Evolutionary conservation across 352 stramenopile species (phyloP), one percentile per base, ranked within the genome.

Genomic region (Paralagenidium karlingii): DNA sequence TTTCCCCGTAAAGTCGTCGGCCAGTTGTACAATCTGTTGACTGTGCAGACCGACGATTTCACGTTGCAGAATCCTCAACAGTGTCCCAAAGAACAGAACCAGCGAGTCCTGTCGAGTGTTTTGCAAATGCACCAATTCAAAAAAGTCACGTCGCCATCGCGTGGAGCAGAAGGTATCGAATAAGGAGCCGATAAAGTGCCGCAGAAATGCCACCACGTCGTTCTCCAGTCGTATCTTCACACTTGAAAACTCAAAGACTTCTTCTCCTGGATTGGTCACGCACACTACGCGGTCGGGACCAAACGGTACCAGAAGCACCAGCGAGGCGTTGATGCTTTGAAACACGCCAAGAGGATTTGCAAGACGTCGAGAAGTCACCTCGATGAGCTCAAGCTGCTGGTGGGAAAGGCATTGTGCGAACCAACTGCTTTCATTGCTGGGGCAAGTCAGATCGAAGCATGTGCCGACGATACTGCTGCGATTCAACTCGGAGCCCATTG

Each of bases 21-120:
- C 76, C 1, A 90, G 56, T 0, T 52, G 51, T 27, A 90, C 0
- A 16, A 90, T 58, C 31, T 90, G 73, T 21, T 80, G 64, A 6
- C 70, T 86, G 24, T 87, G 68, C 0, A 86, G 18, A 6, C 45
- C 38, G 5, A 60, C 55, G 6, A 87, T 50, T 5, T 84, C 62
- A 0, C 57, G 58, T 8, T 60, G 62, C n/a, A 82, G 37, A 7
- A 75, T 45, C 11, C 54, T 28, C 8, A 84, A 40, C 22, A 80
- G 38, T 0, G 47, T 58, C 2, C 46, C 40, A 29, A 58, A 74
- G 30, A 66, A 71, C 0, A 44, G 18, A 1, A n/a, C n/a, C n/a
- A n/a, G n/a, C n/a, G n/a, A n/a, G n/a, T n/a, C n/a, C n/a, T n/a
- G n/a, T n/a, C n/a, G n/a, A n/a, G n/a, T n/a, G n/a, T n/a, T n/a